Conservation (phyloP, 106 monocot genomes). For the Apostasia ramifera region DNA sequence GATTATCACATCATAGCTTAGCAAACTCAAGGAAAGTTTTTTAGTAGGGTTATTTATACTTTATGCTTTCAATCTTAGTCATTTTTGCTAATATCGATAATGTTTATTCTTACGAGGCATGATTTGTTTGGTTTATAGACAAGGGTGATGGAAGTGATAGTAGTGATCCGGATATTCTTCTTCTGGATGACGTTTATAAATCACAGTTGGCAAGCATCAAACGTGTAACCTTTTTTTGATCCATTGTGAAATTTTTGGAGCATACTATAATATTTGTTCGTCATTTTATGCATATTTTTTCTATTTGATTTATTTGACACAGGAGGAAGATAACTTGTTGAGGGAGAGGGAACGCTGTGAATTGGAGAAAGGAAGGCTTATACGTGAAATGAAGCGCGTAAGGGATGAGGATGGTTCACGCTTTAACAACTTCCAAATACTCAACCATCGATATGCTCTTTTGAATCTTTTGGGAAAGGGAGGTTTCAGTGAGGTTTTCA, state of each 20-base stretch:
- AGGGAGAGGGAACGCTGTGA: conserved; percentile 92
- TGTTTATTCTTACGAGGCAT: background rate
- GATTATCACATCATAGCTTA: too few species aligned
- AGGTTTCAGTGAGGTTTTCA: conserved; percentile 99
- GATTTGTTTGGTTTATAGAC: conserved; percentile 34
- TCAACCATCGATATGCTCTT: conserved; percentile 94
- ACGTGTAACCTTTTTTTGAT: conserved; percentile 31
- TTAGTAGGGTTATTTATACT: background rate
- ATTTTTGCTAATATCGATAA: background rate
- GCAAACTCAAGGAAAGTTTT: too few species aligned
- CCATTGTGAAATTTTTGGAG: background rate
- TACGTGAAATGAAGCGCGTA: conserved; percentile 99
- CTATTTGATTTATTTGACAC: conserved; percentile 9
- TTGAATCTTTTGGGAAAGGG: conserved; percentile 98
- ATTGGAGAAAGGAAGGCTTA: conserved; percentile 86
- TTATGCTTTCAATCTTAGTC: background rate
- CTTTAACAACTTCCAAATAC: conserved; percentile 94
- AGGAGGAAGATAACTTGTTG: conserved; percentile 85
- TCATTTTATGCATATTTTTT: background rate
- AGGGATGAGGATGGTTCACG: conserved; percentile 98
- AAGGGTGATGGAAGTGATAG: conserved; percentile 67
- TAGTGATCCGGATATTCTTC: conserved; percentile 76
- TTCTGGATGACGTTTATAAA: conserved; percentile 91
- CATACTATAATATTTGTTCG: background rate
- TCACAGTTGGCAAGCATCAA: conserved; percentile 77